Evolutionary conservation across 2,329 filamentous ascomycete genomes (phyloP).

Genomic region (Diaporthe velutina): DNA sequence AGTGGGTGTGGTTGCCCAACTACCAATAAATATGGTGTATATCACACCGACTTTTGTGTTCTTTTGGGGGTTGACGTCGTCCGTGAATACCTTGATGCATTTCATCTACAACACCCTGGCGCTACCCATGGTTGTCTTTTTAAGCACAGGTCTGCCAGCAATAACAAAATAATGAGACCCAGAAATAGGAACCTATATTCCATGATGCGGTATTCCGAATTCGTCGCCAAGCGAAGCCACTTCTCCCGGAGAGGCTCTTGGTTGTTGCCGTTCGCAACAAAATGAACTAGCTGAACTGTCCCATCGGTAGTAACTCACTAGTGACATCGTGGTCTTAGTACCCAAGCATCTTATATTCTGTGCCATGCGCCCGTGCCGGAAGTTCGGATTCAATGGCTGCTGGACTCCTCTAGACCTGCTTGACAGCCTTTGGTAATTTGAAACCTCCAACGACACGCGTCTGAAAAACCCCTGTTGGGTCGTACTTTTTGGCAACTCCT

Average conservation of each 20-base stretch:
- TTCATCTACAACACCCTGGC: no score
- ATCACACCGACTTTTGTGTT: not conserved
- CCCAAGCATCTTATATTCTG: not conserved
- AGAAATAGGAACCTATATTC: no score
- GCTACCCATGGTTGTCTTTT: no score
- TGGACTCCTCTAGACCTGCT: not conserved
- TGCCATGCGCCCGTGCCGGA: not conserved
- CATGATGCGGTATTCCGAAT: no score
- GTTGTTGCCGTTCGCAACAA: no score
- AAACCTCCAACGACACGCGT: constrained; percentile 2
- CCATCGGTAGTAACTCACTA: not conserved
- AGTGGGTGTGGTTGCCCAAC: not conserved
- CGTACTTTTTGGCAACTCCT: not conserved
- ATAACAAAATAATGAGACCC: no score
- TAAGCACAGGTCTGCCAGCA: no score
- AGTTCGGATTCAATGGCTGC: not conserved
- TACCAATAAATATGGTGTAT: not conserved
- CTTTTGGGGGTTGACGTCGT: not conserved
- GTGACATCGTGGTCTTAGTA: no score
- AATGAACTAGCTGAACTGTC: not conserved
- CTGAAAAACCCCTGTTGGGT: not conserved
- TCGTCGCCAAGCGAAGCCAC: no score
- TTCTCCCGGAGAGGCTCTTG: not conserved
- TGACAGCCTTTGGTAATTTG: not conserved
- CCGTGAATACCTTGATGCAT: no score